A percentile compares a stretch with the other conserved stretches of the same genome.
These are phyloP conservation scores for Diplocarpon rosae DNA, from an alignment of 2,329 filamentous ascomycete species.

Conservation along the genomic window DNA sequence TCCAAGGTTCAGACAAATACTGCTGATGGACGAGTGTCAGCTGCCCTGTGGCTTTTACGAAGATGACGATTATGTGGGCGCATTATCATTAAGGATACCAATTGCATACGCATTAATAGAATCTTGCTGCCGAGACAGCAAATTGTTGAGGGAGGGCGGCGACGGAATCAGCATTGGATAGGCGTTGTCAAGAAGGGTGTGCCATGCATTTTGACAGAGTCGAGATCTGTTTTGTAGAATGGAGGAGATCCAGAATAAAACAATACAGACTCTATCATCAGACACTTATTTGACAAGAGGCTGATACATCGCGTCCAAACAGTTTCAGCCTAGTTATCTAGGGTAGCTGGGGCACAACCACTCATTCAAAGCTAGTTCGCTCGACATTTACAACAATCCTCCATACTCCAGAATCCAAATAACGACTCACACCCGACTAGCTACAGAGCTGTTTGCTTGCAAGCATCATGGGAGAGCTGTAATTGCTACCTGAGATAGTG, in stretches of 20 bases:
- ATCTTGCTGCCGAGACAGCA: no score
- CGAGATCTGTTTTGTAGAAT: background rate
- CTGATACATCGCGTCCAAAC: background rate
- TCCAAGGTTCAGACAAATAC: background rate
- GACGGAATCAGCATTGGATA: slow-evolving; percentile 3
- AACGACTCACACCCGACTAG: no score
- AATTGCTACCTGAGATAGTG: no score
- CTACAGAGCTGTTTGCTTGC: no score
- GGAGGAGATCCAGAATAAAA: background rate
- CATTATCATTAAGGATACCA: background rate
- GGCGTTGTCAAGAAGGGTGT: slow-evolving; percentile 10
- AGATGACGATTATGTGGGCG: background rate
- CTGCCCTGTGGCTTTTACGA: slow-evolving; percentile 1
- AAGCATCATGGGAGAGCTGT: no score
- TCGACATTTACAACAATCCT: no score
- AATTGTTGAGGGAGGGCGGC: no score
- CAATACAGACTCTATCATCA: background rate
- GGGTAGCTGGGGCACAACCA: no score
- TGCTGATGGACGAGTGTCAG: background rate
- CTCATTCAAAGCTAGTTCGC: no score
- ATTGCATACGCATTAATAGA: slow-evolving; percentile 6
- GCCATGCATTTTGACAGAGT: background rate
- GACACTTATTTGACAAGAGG: background rate
- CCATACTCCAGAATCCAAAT: no score
- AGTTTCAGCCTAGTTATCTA: no score